Conservation (phyloP, 805 yeast genomes). For the Cyberlindnera meyerae region DNA sequence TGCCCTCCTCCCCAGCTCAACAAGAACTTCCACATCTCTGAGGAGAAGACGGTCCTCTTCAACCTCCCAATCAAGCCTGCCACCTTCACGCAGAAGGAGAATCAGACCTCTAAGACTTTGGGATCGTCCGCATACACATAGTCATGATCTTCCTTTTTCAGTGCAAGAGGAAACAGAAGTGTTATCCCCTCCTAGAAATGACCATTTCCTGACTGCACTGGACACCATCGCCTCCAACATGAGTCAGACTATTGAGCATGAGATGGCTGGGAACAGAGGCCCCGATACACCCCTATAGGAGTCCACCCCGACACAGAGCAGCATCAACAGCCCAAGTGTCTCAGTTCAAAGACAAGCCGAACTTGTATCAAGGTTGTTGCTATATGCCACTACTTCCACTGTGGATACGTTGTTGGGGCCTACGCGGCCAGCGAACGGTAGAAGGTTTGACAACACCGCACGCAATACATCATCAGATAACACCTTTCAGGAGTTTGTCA, state of each 20-base stretch:
- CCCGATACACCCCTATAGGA: too few relatives aligned
- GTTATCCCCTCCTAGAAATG: too few relatives aligned
- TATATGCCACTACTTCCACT: slow-evolving; percentile 42
- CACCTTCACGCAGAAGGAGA: slow-evolving; percentile 23
- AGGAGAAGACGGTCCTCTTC: slow-evolving; percentile 25
- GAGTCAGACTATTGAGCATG: slow-evolving; percentile 4
- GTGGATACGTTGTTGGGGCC: slow-evolving; percentile 35
- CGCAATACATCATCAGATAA: slow-evolving; percentile 25
- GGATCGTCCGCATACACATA: slow-evolving; percentile 3
- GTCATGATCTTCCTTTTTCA: too few relatives aligned
- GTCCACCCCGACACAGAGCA: too few relatives aligned
- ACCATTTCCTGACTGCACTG: slow-evolving; percentile 19
- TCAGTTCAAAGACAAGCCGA: slow-evolving; percentile 32
- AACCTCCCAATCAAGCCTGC: slow-evolving; percentile 9
- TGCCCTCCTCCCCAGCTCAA: too few relatives aligned
- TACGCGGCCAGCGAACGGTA: slow-evolving; percentile 22
- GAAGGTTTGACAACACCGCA: slow-evolving; percentile 27
- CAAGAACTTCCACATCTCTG: too few relatives aligned
- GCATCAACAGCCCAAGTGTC: too few relatives aligned
- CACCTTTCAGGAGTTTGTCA: slow-evolving; percentile 41
- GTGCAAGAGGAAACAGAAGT: too few relatives aligned
- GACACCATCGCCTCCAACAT: slow-evolving; percentile 21
- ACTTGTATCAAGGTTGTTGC: slow-evolving; percentile 38
- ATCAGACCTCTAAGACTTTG: slow-evolving; percentile 17
- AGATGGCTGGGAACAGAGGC: too few relatives aligned